phyloP scores from a whole-genome alignment of 345 rosid genomes.

The Barbarea vulgaris region DNA sequence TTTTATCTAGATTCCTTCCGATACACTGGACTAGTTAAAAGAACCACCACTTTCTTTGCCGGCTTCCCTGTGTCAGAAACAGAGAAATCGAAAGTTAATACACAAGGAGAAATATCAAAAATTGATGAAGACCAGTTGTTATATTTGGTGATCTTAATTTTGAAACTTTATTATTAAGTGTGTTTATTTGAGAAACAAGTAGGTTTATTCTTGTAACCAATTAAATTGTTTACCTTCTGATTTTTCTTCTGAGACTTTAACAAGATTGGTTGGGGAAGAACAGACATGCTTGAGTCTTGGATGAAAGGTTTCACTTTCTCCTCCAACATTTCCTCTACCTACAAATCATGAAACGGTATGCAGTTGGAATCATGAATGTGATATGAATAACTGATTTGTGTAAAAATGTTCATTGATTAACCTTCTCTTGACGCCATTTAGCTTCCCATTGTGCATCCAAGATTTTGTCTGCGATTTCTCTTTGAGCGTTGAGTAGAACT shows the following conservation, averaged over 20 bases:
- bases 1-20: neutral
- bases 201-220: neutral
- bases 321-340: slow-evolving; percentile 83
- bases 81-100: neutral
- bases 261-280: slow-evolving; percentile 67
- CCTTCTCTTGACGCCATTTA: slow-evolving; percentile 95
- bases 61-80: slow-evolving; percentile 47
- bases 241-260: slow-evolving; percentile 50
- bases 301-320: slow-evolving; percentile 80
- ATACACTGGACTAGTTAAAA: slow-evolving; percentile 45
- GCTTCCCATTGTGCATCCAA: slow-evolving; percentile 90
- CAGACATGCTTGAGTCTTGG: slow-evolving; percentile 50
- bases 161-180: neutral
- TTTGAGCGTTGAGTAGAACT: slow-evolving; percentile 92
- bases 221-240: slow-evolving; percentile 46
- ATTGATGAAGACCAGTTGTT: neutral
- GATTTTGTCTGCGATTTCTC: slow-evolving; percentile 79
- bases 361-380: neutral
- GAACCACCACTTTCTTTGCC: slow-evolving; percentile 71
- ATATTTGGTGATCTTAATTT: slow-evolving; percentile 4
- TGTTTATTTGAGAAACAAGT: neutral
- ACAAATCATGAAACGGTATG: slow-evolving; percentile 10
- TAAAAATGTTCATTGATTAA: slow-evolving; percentile 28
- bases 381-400: neutral
- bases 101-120: neutral